These are phyloP conservation scores for Ophiostoma fasciatum DNA, from an alignment of 2,329 filamentous ascomycete genomes.

Conservation along the genomic window DNA sequence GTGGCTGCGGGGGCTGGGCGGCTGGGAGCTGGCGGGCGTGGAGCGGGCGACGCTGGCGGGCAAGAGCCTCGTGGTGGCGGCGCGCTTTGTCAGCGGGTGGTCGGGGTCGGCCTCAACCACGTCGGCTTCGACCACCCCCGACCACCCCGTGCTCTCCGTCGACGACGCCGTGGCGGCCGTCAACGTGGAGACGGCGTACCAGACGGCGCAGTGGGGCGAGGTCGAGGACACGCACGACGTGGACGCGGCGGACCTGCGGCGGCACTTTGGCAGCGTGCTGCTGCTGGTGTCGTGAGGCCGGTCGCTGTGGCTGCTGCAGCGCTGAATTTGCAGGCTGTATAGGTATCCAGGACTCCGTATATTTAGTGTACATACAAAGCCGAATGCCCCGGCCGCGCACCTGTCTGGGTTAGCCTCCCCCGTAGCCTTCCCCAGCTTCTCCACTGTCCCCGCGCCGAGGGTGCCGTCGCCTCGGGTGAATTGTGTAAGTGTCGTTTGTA, in stretches of 20 bases:
- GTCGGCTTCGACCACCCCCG: constrained; percentile 19
- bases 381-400: too few species aligned
- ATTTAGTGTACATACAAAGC: too few species aligned
- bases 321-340: too few species aligned
- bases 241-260: constrained; percentile 71
- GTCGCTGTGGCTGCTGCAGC: too few species aligned
- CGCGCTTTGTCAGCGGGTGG: constrained; percentile 73
- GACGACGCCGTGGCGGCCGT: constrained; percentile 67
- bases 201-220: constrained; percentile 84
- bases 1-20: constrained; percentile 58
- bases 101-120: constrained; percentile 50
- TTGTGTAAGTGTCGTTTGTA: too few species aligned
- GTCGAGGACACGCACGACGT: constrained; percentile 98
- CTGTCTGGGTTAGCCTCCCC: too few species aligned
- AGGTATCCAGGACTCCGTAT: too few species aligned
- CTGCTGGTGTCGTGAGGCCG: constrained; percentile 48
- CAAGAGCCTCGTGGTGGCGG: constrained; percentile 72
- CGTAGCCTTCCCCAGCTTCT: too few species aligned
- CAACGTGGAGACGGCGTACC: constrained; percentile 78
- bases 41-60: constrained; percentile 73
- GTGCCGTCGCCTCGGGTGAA: too few species aligned
- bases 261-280: constrained; percentile 79
- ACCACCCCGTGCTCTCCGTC: constrained; percentile 48
- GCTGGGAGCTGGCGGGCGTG: constrained; percentile 74
- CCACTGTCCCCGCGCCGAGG: too few species aligned